phyloP scores from a whole-genome alignment of 306 rosid genomes.

The Inga laurina region DNA sequence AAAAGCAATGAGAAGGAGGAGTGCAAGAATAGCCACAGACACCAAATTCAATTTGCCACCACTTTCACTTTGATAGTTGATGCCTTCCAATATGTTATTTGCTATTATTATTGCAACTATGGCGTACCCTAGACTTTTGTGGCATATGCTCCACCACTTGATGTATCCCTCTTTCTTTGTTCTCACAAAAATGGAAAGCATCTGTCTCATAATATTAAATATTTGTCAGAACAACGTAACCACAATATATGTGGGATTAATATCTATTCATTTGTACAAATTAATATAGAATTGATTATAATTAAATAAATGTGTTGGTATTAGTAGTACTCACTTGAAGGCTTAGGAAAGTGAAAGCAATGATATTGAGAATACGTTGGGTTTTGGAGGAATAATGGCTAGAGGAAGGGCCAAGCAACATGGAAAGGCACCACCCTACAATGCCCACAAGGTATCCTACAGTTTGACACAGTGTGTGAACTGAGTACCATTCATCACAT shows the following conservation, averaged over 20 bases:
- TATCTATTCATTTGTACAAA: too few species aligned
- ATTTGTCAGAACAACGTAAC: not conserved
- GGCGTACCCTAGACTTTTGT: constrained; percentile 34
- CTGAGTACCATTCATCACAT: constrained; percentile 5
- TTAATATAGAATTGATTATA: not conserved
- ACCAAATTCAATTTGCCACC: constrained; percentile 45
- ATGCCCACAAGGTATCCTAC: not conserved
- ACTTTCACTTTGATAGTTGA: constrained; percentile 34
- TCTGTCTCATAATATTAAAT: constrained; percentile 29
- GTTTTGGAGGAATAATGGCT: not conserved
- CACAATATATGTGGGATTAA: not conserved
- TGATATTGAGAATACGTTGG: not conserved
- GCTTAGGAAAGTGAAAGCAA: not conserved
- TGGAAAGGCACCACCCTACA: not conserved
- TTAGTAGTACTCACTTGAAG: not conserved
- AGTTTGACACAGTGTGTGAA: not conserved
- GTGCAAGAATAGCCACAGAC: constrained; percentile 44
- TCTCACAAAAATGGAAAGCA: constrained; percentile 44
- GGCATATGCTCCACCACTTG: constrained; percentile 37
- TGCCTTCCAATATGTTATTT: constrained; percentile 42
- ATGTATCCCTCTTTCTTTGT: constrained; percentile 33
- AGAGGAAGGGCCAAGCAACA: not conserved
- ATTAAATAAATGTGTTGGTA: too few species aligned
- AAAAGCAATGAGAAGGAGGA: constrained; percentile 33
- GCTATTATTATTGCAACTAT: constrained; percentile 42